Evolutionary conservation across 257 asterid genomes (phyloP).

Genomic region (Solanum tacnaense): DNA sequence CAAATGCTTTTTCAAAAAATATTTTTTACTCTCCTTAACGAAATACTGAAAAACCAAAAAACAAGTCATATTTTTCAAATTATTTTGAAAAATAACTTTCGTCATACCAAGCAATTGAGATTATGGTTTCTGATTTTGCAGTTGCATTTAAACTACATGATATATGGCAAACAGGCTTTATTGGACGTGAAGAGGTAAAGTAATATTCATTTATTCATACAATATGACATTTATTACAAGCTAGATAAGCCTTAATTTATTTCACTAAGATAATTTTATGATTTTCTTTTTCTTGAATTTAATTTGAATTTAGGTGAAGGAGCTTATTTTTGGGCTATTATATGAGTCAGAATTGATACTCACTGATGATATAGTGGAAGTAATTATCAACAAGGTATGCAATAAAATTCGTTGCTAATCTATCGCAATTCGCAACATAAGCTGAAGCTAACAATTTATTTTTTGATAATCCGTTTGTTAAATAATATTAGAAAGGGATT

Average conservation of each 20-base stretch:
- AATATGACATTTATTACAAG: neutral
- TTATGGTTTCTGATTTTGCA: slow-evolving; percentile 5
- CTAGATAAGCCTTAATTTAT: neutral
- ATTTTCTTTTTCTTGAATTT: neutral
- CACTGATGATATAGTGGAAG: slow-evolving; percentile 10
- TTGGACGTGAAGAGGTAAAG: slow-evolving; percentile 37
- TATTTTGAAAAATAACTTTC: no score
- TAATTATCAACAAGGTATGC: slow-evolving; percentile 24
- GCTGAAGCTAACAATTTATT: neutral
- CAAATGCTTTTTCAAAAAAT: neutral
- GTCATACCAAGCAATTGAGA: neutral
- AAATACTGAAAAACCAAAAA: neutral
- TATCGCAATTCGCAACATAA: neutral
- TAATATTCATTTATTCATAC: neutral
- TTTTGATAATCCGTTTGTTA: no score
- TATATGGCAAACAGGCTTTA: slow-evolving; percentile 30
- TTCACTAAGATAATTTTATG: neutral
- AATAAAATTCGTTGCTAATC: neutral
- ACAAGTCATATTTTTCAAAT: no score
- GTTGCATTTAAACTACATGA: slow-evolving; percentile 42
- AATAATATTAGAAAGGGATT: neutral
- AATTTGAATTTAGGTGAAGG: slow-evolving; percentile 25
- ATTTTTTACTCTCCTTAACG: neutral
- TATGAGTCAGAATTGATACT: slow-evolving; percentile 31
- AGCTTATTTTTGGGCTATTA: slow-evolving; percentile 37